Evolutionary conservation across 495 filamentous ascomycete species (phyloP), one percentile per base, ranked within the genome.

Genomic region (Cladorrhinum samala): DNA sequence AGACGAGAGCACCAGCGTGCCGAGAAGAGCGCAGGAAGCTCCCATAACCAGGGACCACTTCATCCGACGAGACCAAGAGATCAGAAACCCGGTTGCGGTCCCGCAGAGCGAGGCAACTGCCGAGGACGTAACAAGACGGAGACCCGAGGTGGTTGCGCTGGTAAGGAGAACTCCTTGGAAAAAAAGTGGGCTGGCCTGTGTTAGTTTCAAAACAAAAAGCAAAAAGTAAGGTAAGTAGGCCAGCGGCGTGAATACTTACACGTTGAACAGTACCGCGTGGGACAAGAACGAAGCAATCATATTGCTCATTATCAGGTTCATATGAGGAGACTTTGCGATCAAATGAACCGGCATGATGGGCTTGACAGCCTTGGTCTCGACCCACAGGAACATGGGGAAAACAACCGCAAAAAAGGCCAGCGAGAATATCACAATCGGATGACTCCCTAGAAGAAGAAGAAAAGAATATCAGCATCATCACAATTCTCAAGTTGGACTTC

Each of bases 81-180:
- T 90, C 39, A 88, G 68, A 62, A 89, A 81, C 2, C 88, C 87
- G 5, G 83, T 82, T 0, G 77, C 68, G 1, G 86, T 78, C 25
- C 84, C 85, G 5, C 78, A 75, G 1, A 69, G 45, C 9, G 85
- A 86, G 36, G 81, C 68, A 0, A 80, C 77, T 11, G 81, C 53
- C 1, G 81, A 80, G 23, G 82, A 80, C 37, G 81, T 70, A 9
- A 88, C 71, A 42, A 92, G 81, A 39, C 84, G 77, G 3, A 89
- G 75, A 9, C 88, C 88, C 1, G 88, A 89, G 16, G 73, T 74
- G 8, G 87, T 87, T 20, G 88, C 83, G 18, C 72, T 78, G 11
- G 85, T 82, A 38, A 89, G 77, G 56, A 87, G 83, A 43, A 90
- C 86, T 24, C 83, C 86, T 66, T 90, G 86, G 70, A 91, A 92